These are phyloP conservation scores for Solanum hybrid DNA, from an alignment of 305 asterid genomes.

Conservation along the genomic window DNA sequence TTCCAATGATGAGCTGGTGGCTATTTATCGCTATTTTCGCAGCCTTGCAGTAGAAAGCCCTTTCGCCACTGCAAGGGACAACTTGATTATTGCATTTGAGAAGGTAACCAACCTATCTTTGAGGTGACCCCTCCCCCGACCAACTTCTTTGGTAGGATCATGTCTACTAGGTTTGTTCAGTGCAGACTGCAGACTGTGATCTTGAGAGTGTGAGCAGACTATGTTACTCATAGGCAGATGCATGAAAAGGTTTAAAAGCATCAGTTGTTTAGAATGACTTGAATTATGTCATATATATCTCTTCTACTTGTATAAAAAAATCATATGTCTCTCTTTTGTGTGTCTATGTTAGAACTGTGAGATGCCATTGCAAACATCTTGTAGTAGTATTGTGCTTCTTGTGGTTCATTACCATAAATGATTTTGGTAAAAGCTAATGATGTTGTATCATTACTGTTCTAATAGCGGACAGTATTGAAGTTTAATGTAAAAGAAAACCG, in stretches of 20 bases:
- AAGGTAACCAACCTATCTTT: slow-evolving; percentile 47
- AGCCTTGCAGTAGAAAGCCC: slow-evolving; percentile 84
- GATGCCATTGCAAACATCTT: not conserved
- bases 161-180: not conserved
- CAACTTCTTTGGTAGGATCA: not conserved
- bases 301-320: not conserved
- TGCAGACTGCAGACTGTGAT: not conserved
- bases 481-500: not conserved
- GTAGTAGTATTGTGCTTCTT: not conserved
- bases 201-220: not conserved
- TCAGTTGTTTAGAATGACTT: not conserved
- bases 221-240: not conserved
- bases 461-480: not conserved
- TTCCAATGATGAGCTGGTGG: slow-evolving; percentile 74
- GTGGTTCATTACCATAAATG: not conserved
- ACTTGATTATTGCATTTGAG: slow-evolving; percentile 89
- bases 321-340: not conserved
- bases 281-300: not conserved
- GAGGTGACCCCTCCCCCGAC: not conserved
- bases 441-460: not conserved
- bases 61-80: slow-evolving; percentile 81
- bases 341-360: not conserved
- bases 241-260: not conserved
- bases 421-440: not conserved
- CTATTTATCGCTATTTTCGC: slow-evolving; percentile 85